phyloP scores from a whole-genome alignment of 345 rosid species.

The Salix koriyanagi region DNA sequence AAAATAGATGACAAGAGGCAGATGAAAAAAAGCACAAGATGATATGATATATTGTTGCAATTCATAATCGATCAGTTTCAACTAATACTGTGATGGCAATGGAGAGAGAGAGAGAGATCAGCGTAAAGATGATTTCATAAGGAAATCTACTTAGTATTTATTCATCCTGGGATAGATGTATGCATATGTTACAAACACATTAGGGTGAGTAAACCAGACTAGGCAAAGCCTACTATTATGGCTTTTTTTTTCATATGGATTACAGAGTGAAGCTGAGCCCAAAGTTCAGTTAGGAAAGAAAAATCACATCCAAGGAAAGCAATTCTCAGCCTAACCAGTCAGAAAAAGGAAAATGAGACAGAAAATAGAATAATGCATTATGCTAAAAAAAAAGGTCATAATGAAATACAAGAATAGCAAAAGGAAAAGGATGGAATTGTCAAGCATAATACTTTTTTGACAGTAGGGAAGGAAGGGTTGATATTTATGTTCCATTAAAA shows the following conservation, averaged over 20 bases:
- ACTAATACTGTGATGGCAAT: too few relatives aligned
- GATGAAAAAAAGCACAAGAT: not conserved
- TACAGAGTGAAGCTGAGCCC: not conserved
- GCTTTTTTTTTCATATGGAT: not conserved
- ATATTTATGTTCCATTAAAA: conserved; percentile 1
- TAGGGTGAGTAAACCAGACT: not conserved
- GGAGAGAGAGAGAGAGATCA: too few relatives aligned
- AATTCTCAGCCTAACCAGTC: not conserved
- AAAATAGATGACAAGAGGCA: not conserved
- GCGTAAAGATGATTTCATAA: too few relatives aligned
- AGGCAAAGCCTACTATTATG: not conserved
- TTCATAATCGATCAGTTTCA: not conserved
- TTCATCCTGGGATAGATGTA: not conserved
- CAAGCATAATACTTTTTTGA: not conserved
- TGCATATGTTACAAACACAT: not conserved
- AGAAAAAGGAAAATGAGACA: not conserved
- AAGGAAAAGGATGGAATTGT: not conserved
- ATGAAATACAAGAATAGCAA: not conserved
- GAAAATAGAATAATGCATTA: not conserved
- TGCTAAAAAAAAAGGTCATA: not conserved
- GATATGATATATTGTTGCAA: not conserved
- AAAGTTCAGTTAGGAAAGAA: not conserved
- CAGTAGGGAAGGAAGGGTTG: not conserved
- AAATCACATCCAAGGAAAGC: not conserved
- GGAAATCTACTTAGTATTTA: not conserved